A percentile compares a stretch with the other conserved stretches of the same genome.
These are phyloP conservation scores for Ustilago trichophora DNA, from an alignment of 1,284 basidiomycete genomes.

Conservation along the genomic window DNA sequence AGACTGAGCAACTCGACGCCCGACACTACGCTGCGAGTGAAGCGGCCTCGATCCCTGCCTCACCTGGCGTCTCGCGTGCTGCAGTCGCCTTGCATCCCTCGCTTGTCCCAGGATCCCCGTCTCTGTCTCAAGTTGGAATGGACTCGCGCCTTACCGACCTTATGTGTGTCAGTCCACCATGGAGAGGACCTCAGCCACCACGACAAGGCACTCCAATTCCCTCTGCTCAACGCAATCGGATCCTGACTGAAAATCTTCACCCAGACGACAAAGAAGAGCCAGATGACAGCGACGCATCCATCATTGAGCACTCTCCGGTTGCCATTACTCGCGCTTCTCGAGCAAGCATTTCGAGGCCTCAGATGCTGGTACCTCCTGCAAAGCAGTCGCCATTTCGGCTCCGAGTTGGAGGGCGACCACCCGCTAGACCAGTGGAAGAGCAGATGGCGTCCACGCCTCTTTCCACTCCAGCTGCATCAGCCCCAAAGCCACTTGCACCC, in stretches of 20 bases:
- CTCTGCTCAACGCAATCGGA: conserved; percentile 19
- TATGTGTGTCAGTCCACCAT: conserved; percentile 40
- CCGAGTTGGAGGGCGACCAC: conserved; percentile 4
- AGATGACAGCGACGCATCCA: conserved; percentile 10
- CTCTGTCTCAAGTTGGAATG: conserved; percentile 45
- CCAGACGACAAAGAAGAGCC: background rate
- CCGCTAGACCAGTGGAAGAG: background rate
- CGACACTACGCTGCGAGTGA: background rate
- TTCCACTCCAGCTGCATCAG: conserved; percentile 4
- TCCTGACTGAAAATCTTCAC: conserved; percentile 9
- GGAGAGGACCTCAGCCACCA: conserved; percentile 15
- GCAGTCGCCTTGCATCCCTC: conserved; percentile 9
- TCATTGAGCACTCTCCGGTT: conserved; percentile 11
- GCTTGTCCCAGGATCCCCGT: conserved; percentile 19
- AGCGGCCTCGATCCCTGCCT: conserved; percentile 5
- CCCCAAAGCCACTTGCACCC: conserved; percentile 4
- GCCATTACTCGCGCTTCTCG: conserved; percentile 3
- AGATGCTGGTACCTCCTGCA: background rate
- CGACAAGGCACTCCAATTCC: conserved; percentile 34
- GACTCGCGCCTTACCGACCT: conserved; percentile 45
- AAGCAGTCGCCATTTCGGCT: conserved; percentile 34
- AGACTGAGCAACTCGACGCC: background rate
- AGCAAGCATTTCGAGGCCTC: conserved; percentile 2
- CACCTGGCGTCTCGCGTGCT: conserved; percentile 31
- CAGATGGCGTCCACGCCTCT: conserved; percentile 16